Percentiles rank a stretch among this genome's conserved stretches.
phyloP scores from a whole-genome alignment of 140 eudicot genomes.

The Ambrosia hybrid region DNA sequence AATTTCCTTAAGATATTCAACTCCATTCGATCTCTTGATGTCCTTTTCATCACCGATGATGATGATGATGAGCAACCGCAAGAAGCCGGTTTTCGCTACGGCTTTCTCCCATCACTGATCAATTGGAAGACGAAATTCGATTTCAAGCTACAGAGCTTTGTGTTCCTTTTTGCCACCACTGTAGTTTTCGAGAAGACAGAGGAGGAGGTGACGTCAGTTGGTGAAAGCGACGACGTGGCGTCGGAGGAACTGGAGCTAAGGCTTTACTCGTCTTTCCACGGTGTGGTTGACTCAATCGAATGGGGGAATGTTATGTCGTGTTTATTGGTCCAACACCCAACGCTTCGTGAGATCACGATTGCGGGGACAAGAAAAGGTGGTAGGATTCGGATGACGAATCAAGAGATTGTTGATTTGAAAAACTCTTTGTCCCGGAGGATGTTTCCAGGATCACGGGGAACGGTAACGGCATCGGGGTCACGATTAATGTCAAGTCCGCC shows the following conservation, averaged over 20 bases:
- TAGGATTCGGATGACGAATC: slow-evolving; percentile 7
- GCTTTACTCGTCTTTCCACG: slow-evolving; percentile 35
- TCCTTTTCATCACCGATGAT: slow-evolving; percentile 33
- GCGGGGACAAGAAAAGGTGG: slow-evolving; percentile 38
- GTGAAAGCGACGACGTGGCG: background rate
- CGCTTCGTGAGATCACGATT: slow-evolving; percentile 26
- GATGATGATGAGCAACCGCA: slow-evolving; percentile 7
- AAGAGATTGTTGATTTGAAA: slow-evolving; percentile 17
- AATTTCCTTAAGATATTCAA: slow-evolving; percentile 24
- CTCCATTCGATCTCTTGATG: slow-evolving; percentile 24
- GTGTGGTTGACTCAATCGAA: slow-evolving; percentile 37
- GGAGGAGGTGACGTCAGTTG: slow-evolving; percentile 1
- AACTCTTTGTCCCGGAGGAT: slow-evolving; percentile 36
- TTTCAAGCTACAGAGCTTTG: slow-evolving; percentile 38
- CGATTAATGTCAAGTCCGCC: slow-evolving; percentile 35
- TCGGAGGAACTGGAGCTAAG: slow-evolving; percentile 33
- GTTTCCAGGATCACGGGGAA: slow-evolving; percentile 24
- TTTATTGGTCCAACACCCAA: slow-evolving; percentile 30
- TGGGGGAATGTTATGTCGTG: slow-evolving; percentile 41
- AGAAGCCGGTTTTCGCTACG: slow-evolving; percentile 27
- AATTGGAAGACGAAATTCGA: slow-evolving; percentile 35
- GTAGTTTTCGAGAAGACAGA: background rate
- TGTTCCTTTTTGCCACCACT: slow-evolving; percentile 30
- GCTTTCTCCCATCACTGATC: slow-evolving; percentile 32
- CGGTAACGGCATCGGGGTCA: slow-evolving; percentile 32